Conservation (phyloP, 306 rosid species). For the Senna tora region DNA sequence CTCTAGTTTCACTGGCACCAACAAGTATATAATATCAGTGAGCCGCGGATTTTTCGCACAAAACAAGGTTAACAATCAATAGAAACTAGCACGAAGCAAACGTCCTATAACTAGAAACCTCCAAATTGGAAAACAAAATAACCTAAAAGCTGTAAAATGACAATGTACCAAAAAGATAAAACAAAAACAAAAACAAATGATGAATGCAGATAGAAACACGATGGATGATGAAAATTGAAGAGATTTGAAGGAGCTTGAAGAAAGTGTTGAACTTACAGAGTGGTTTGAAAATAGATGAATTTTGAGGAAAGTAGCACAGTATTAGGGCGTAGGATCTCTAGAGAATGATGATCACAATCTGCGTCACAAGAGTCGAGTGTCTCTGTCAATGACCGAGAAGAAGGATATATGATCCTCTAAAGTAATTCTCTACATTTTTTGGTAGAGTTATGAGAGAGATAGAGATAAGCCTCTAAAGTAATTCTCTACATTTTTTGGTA, state of each 20-base stretch:
- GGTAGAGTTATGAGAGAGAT: too few relatives aligned
- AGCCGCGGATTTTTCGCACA: background rate
- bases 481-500: too few relatives aligned
- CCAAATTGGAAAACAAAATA: background rate
- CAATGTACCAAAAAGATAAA: background rate
- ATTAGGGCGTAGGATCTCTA: background rate
- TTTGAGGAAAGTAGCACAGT: background rate
- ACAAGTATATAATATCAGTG: too few relatives aligned
- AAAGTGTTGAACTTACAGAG: background rate
- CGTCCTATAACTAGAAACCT: background rate
- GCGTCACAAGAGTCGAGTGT: too few relatives aligned
- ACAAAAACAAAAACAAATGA: background rate
- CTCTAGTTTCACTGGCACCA: background rate
- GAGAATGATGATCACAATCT: background rate
- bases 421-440: too few relatives aligned
- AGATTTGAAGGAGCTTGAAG: background rate
- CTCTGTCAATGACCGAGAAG: background rate
- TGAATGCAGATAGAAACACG: background rate
- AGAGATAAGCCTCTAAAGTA: too few relatives aligned
- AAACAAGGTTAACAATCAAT: background rate
- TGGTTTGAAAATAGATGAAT: background rate
- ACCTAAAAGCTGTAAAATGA: background rate
- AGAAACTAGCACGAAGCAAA: background rate
- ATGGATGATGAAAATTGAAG: background rate
- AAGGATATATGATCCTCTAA: too few relatives aligned